Percentiles rank a stretch among this genome's conserved stretches.
Conservation (phyloP, 768 basidiomycete species). For the Gloeopeniophorella convolvens region DNA sequence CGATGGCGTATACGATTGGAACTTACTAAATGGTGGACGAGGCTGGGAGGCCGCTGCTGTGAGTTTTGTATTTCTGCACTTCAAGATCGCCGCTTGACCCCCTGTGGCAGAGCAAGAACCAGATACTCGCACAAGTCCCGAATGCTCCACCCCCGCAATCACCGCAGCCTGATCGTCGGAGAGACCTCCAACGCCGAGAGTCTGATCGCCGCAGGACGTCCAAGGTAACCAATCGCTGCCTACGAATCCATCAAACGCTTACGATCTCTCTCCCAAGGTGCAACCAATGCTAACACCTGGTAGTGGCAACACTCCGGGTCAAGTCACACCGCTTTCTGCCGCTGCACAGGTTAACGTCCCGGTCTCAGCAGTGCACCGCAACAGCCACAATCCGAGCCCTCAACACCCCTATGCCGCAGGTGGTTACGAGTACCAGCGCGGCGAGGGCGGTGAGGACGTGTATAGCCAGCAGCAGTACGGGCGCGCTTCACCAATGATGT, state of each 20-base stretch:
- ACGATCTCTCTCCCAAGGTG: slow-evolving; percentile 54
- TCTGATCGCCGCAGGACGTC: slow-evolving; percentile 60
- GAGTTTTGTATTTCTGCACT: slow-evolving; percentile 26
- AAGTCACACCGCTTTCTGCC: slow-evolving; percentile 63
- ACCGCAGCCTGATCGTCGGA: slow-evolving; percentile 46
- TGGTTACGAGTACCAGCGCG: slow-evolving; percentile 49
- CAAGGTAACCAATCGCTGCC: slow-evolving; percentile 55
- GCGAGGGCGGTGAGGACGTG: slow-evolving; percentile 44
- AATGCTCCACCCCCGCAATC: slow-evolving; percentile 39
- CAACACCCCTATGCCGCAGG: slow-evolving; percentile 72
- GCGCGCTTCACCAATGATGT: slow-evolving; percentile 78
- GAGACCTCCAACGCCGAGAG: slow-evolving; percentile 49
- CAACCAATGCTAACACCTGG: slow-evolving; percentile 56
- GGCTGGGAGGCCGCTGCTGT: slow-evolving; percentile 89
- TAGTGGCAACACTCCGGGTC: slow-evolving; percentile 41
- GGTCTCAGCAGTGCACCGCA: slow-evolving; percentile 43
- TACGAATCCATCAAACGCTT: too few relatives aligned
- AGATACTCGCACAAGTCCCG: slow-evolving; percentile 61
- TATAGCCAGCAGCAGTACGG: slow-evolving; percentile 63
- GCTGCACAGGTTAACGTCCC: slow-evolving; percentile 73
- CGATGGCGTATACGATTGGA: slow-evolving; percentile 97
- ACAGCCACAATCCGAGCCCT: slow-evolving; percentile 34
- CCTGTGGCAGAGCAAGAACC: slow-evolving; percentile 47
- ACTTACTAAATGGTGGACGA: slow-evolving; percentile 83
- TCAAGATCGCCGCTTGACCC: not conserved